Base-by-base conservation (phyloP, 129 eudicot genomes). In the Centrapalus pauciflorus region DNA sequence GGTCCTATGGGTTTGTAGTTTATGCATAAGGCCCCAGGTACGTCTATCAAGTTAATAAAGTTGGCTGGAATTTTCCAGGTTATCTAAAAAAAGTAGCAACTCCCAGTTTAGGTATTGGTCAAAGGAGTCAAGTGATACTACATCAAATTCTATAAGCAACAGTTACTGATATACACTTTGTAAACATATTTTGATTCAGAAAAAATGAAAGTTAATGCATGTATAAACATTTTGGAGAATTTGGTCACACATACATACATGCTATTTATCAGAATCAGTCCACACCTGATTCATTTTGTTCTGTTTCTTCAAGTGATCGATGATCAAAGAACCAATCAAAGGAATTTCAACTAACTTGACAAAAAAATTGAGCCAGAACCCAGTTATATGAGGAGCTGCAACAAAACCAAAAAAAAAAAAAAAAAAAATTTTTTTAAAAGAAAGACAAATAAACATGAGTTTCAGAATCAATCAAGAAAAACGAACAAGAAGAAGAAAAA, bases 371-470 rank as follows among this genome's bases (percentile, higher is more conserved):
- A 89, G 64, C 74, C 25, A 37, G 5, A 76, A 40, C 52, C 96
- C 96, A 61, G 80, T 82, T 75, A 82, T 50, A 75, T 89, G 84
- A 48, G 96, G 96, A 72, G 96, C 96, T 89, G 70, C 84, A 77
- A 73, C 28, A 46, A 35, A 54, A 56, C 66, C 33, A 71, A 68
- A 57, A 38, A 57, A 17, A n/a, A n/a, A n/a, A n/a, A n/a, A n/a
- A n/a, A n/a, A n/a, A n/a, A n/a, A n/a, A n/a, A n/a, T n/a, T n/a
- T n/a, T n/a, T n/a, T 64, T 12, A 8, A 32, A 5, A 64, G 29
- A 30, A 72, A 17, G 50, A 29, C 45, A 71, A 32, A 32, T 16
- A 35, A 21, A 7, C 28, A 34, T 34, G 27, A 57, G n/a, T 38
- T 48, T 34, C 72, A 43, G 40, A 68, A 16, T 2, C 10, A 37